These are phyloP conservation scores for Crassisporium funariophilum DNA, from an alignment of 768 basidiomycete species.

Conservation along the genomic window DNA sequence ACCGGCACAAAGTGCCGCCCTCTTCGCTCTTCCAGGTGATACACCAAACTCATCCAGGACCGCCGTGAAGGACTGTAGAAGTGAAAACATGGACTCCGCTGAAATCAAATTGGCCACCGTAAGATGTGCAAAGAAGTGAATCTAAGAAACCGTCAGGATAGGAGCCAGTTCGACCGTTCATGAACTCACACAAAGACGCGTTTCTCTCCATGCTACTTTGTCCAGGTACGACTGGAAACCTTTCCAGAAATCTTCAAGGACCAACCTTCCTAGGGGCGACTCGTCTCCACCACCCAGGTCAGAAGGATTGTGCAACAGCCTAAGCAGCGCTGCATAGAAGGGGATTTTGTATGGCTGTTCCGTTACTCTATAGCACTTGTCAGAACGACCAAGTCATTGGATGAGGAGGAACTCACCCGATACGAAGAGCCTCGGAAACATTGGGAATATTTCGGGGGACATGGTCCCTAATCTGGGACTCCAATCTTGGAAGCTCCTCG, in stretches of 20 bases:
- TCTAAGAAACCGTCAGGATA: slow-evolving; percentile 45
- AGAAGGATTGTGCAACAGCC: slow-evolving; percentile 58
- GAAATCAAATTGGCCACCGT: slow-evolving; percentile 77
- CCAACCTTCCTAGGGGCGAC: slow-evolving; percentile 61
- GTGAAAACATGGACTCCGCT: slow-evolving; percentile 72
- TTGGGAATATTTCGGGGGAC: slow-evolving; percentile 59
- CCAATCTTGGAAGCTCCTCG: slow-evolving; percentile 70
- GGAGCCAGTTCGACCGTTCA: not conserved
- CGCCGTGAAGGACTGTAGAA: slow-evolving; percentile 81
- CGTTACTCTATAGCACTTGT: slow-evolving; percentile 58
- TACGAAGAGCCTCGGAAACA: slow-evolving; percentile 74
- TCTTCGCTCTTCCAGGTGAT: slow-evolving; percentile 81
- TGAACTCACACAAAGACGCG: slow-evolving; percentile 76
- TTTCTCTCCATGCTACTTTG: slow-evolving; percentile 88
- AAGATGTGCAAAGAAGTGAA: slow-evolving; percentile 92
- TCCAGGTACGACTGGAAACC: slow-evolving; percentile 89
- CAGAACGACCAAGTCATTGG: slow-evolving; percentile 12
- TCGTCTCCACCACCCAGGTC: slow-evolving; percentile 40
- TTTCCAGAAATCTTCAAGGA: slow-evolving; percentile 89
- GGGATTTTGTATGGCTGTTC: slow-evolving; percentile 96
- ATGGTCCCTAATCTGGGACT: slow-evolving; percentile 64
- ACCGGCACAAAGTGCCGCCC: slow-evolving; percentile 77
- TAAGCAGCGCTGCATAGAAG: slow-evolving; percentile 81
- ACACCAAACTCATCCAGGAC: slow-evolving; percentile 91
- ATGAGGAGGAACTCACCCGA: slow-evolving; percentile 48